These are phyloP conservation scores for Colletotrichum tofieldiae DNA, from an alignment of 2,329 filamentous ascomycete species.

Conservation along the genomic window DNA sequence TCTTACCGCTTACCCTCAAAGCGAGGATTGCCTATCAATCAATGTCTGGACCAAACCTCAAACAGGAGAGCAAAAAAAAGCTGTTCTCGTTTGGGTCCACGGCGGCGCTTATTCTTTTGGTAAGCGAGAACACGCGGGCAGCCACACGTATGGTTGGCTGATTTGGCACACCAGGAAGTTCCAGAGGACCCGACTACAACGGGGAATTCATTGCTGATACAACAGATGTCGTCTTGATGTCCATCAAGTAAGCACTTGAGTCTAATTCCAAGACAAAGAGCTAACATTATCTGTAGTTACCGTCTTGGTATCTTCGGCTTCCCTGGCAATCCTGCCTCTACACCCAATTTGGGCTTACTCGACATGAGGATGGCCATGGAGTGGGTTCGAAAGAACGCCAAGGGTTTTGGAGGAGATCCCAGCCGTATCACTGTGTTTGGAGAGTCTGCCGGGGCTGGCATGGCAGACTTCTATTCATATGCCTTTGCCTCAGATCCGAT, in stretches of 20 bases:
- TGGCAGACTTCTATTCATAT: constrained; percentile 64
- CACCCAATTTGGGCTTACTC: constrained; percentile 40
- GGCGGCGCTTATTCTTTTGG: constrained; percentile 58
- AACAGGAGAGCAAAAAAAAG: constrained; percentile 51
- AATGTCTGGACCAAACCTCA: constrained; percentile 58
- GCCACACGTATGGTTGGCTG: not conserved
- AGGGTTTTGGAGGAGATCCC: constrained; percentile 42
- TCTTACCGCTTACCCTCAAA: constrained; percentile 15
- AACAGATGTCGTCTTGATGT: constrained; percentile 62
- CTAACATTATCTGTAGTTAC: constrained; percentile 49
- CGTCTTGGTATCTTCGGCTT: constrained; percentile 61
- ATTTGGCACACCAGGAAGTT: constrained; percentile 21
- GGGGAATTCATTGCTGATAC: constrained; percentile 60
- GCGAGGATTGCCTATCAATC: constrained; percentile 56
- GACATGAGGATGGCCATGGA: constrained; percentile 44
- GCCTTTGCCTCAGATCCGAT: constrained; percentile 66
- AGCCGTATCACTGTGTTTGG: constrained; percentile 48
- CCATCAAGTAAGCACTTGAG: constrained; percentile 53
- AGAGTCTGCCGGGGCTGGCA: constrained; percentile 46
- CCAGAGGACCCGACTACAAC: constrained; percentile 42
- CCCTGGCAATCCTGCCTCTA: constrained; percentile 46
- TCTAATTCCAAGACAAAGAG: not conserved
- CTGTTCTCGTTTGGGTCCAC: constrained; percentile 62
- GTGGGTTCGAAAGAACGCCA: constrained; percentile 44
- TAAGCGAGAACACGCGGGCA: not conserved